These are phyloP conservation scores for Centaurea solstitialis DNA, from an alignment of 129 eudicot genomes.

Conservation along the genomic window DNA sequence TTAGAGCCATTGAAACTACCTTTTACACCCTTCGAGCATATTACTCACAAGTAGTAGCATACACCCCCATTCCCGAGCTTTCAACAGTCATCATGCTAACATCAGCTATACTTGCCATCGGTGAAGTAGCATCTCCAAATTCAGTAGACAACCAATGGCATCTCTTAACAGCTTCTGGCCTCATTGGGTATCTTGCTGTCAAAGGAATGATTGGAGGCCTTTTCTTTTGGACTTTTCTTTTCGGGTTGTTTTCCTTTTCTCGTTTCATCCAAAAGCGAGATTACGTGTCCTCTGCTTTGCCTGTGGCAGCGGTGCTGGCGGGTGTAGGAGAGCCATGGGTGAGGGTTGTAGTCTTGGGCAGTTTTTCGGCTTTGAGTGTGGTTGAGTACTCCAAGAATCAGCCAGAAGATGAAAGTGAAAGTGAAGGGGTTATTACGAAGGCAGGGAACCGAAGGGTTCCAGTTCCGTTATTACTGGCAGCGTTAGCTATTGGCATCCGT, in stretches of 20 bases:
- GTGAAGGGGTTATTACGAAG: slow-evolving; percentile 9
- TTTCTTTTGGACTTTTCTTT: slow-evolving; percentile 61
- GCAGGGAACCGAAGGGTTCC: slow-evolving; percentile 54
- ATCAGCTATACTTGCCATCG: slow-evolving; percentile 66
- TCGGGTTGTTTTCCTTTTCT: slow-evolving; percentile 60
- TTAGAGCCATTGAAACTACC: slow-evolving; percentile 53
- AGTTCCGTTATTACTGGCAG: slow-evolving; percentile 72
- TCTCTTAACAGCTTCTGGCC: slow-evolving; percentile 65
- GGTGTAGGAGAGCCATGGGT: slow-evolving; percentile 97
- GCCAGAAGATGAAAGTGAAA: slow-evolving; percentile 26
- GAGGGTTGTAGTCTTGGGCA: slow-evolving; percentile 47
- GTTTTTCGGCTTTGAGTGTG: slow-evolving; percentile 56
- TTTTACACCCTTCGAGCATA: slow-evolving; percentile 54
- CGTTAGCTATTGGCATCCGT: slow-evolving; percentile 80
- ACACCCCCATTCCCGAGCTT: slow-evolving; percentile 70
- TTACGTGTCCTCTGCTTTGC: slow-evolving; percentile 75
- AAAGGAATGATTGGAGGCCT: slow-evolving; percentile 66
- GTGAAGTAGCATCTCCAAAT: slow-evolving; percentile 69
- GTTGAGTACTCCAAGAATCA: slow-evolving; percentile 44
- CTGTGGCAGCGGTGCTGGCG: slow-evolving; percentile 74
- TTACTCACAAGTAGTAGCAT: slow-evolving; percentile 62
- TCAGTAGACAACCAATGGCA: slow-evolving; percentile 79
- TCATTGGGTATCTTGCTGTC: slow-evolving; percentile 74
- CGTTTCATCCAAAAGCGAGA: slow-evolving; percentile 69
- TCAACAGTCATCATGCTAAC: slow-evolving; percentile 62